A percentile compares a stretch with the other conserved stretches of the same genome.
phyloP scores from a whole-genome alignment of 2,329 filamentous ascomycete species.

The Chalaropsis thielavioides region DNA sequence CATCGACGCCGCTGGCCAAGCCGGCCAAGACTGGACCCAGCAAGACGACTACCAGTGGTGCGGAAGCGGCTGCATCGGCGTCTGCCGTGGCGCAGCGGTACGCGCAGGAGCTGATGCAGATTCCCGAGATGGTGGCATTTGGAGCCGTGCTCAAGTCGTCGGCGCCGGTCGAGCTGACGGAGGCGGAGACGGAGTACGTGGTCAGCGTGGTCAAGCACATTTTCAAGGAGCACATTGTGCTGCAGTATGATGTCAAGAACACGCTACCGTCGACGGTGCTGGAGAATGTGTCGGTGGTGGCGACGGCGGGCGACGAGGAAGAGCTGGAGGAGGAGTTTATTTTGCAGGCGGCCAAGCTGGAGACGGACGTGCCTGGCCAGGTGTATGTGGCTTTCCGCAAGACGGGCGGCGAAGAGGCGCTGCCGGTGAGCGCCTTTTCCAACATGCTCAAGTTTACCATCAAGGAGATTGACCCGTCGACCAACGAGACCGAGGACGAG shows the following conservation, averaged over 20 bases:
- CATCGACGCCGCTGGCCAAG: conserved; percentile 83
- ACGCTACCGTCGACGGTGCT: conserved; percentile 82
- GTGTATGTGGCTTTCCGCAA: conserved; percentile 94
- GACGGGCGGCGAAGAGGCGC: conserved; percentile 55
- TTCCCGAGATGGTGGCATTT: conserved; percentile 83
- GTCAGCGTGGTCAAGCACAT: conserved; percentile 90
- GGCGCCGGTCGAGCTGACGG: conserved; percentile 71
- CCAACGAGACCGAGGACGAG: conserved; percentile 76
- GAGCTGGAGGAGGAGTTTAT: conserved; percentile 86
- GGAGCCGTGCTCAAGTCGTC: conserved; percentile 88
- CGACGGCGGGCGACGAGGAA: conserved; percentile 67
- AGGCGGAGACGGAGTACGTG: conserved; percentile 95
- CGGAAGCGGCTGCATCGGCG: conserved; percentile 62
- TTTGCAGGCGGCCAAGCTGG: conserved; percentile 69
- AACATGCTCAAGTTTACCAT: conserved; percentile 93
- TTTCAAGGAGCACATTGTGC: conserved; percentile 90
- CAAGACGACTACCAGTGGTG: conserved; percentile 54
- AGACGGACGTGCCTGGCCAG: conserved; percentile 75
- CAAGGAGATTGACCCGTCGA: conserved; percentile 94
- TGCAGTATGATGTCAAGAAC: conserved; percentile 97
- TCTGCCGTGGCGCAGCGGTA: conserved; percentile 77
- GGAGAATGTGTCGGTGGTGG: conserved; percentile 74
- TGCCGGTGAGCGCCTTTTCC: conserved; percentile 69
- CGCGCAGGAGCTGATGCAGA: conserved; percentile 68
- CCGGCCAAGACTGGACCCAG: conserved; percentile 60